Base-by-base conservation (phyloP, 345 rosid genomes). In the Syzygium jambos region DNA sequence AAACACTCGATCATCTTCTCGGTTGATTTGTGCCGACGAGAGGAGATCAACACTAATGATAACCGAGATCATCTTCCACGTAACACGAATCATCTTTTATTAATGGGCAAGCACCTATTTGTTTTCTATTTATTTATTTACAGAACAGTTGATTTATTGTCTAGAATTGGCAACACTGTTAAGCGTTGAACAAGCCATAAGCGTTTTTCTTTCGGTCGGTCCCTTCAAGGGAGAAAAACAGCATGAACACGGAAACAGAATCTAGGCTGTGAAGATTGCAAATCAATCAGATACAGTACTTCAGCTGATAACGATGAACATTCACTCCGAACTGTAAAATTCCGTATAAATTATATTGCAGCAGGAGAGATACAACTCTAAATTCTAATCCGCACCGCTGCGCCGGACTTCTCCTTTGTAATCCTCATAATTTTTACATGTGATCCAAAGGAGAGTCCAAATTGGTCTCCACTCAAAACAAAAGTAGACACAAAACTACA, bases 401-500 rank as follows among this genome's bases (percentile, higher is more conserved):
- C 65, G 9, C 34, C 6, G 10, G 38, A 51, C 56, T 12, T 13
- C 46, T 29, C 56, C 19, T 25, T 49, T 6, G 41, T 29, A 51
- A 23, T 51, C 52, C 61, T 84, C 43, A 43, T 51, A 52, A 63
- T n/a, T 63, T 84, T 46, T 52, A 65, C 65, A 84, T 9, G 59
- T 52, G n/a, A 73, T 52, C 11, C 55, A 68, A 51, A 49, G 53
- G 85, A 23, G 63, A 51, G n/a, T 55, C 25, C 68, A 49, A 63
- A 43, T 15, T 38, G 77, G 38, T 14, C 49, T 19, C 5, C 5
- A 27, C 86, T 91, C 89, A 93, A 84, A 93, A 93, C 52, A 92
- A 46, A 46, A 93, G 91, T 6, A 93, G 83, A 52, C 94, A 91
- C 80, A 92, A 52, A 57, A 92, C 54, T 27, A 89, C 88, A 82